Evolutionary conservation across 2,329 filamentous ascomycete species (phyloP).

Genomic region (Diaporthe helianthi): DNA sequence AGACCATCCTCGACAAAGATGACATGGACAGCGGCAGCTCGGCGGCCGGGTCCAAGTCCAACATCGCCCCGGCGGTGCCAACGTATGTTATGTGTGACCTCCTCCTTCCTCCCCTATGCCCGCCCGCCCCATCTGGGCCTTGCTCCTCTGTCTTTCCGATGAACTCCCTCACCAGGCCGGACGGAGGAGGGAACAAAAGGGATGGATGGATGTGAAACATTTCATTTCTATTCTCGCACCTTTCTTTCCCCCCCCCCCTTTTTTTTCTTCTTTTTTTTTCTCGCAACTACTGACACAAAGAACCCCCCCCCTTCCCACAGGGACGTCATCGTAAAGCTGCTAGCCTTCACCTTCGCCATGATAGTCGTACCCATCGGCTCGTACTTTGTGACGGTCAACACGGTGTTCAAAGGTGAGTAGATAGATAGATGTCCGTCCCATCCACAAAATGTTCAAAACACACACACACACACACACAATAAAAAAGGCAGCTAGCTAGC

Average conservation of each 20-base stretch:
- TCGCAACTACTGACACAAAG: conserved; percentile 28
- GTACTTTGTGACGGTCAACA: conserved; percentile 83
- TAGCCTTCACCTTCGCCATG: conserved; percentile 93
- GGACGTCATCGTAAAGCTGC: conserved; percentile 86
- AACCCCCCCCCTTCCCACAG: too few relatives aligned
- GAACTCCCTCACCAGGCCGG: background rate
- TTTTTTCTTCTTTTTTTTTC: too few relatives aligned
- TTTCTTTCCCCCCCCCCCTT: too few relatives aligned
- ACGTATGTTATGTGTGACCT: conserved; percentile 69
- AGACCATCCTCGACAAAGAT: conserved; percentile 69
- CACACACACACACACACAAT: too few relatives aligned
- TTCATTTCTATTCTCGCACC: too few relatives aligned
- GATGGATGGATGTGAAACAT: background rate
- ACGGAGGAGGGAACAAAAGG: background rate
- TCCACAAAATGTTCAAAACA: too few relatives aligned
- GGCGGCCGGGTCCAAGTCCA: conserved; percentile 63
- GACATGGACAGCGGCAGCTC: conserved; percentile 50
- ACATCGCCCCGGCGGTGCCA: conserved; percentile 84
- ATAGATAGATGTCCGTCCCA: too few relatives aligned
- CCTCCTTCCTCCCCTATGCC: background rate
- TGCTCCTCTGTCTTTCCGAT: conserved; percentile 5
- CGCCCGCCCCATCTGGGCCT: conserved; percentile 30
- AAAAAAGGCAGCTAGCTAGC: too few relatives aligned
- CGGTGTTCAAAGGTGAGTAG: conserved; percentile 76
- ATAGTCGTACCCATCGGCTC: conserved; percentile 83